Evolutionary conservation across 805 yeast species (phyloP).

Genomic region (Lipomyces mesembrius): DNA sequence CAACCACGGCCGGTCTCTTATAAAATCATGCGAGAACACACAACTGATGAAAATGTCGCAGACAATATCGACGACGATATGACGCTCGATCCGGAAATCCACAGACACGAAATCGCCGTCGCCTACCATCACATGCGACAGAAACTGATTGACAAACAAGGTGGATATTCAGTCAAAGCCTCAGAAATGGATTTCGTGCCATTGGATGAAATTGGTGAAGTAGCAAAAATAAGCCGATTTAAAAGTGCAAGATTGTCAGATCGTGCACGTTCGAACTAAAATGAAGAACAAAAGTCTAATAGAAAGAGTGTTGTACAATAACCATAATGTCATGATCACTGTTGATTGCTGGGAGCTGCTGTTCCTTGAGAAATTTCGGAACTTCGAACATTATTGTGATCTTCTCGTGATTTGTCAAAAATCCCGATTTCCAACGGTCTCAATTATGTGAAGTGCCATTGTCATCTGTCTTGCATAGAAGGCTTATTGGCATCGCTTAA

Average conservation of each 20-base stretch:
- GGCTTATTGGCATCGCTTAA: background rate
- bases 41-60: background rate
- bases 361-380: background rate
- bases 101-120: conserved; percentile 37
- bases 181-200: conserved; percentile 64
- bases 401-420: background rate
- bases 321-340: background rate
- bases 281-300: background rate
- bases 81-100: conserved; percentile 38
- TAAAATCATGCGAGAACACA: background rate
- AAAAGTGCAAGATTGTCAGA: conserved; percentile 51
- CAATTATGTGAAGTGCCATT: background rate
- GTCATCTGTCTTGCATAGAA: background rate
- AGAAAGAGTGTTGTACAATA: background rate
- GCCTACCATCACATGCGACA: conserved; percentile 46
- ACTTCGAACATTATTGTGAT: background rate
- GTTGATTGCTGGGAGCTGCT: background rate
- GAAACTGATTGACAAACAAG: conserved; percentile 43
- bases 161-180: conserved; percentile 47
- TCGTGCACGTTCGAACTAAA: background rate
- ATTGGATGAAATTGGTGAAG: conserved; percentile 63
- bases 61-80: conserved; percentile 26
- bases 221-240: conserved; percentile 62
- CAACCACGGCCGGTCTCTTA: background rate
- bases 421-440: background rate